Percentiles rank a stretch among this genome's conserved stretches.
phyloP scores from a whole-genome alignment of 768 basidiomycete species.

The Asterophora lycoperdoides region DNA sequence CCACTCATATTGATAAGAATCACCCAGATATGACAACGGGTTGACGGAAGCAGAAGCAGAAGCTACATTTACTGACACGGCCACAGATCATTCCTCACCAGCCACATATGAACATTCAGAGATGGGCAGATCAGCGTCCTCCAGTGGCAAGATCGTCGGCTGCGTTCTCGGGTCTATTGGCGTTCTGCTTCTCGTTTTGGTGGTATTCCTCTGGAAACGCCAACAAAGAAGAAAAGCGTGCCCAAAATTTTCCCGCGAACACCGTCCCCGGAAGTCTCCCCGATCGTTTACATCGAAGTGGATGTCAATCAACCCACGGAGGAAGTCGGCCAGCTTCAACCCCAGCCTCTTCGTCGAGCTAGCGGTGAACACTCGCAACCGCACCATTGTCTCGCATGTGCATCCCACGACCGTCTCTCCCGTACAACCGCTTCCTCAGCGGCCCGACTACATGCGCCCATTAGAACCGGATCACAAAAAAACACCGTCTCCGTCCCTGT shows the following conservation, averaged over 20 bases:
- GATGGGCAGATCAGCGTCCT: background rate
- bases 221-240: slow-evolving; percentile 14
- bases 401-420: slow-evolving; percentile 15
- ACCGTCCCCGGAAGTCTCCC: no score
- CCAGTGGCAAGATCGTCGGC: slow-evolving; percentile 24
- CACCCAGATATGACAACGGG: slow-evolving; percentile 14
- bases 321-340: slow-evolving; percentile 18
- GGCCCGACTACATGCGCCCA: slow-evolving; percentile 8
- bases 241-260: no score
- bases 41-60: no score
- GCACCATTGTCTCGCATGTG: background rate
- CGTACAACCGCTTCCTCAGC: slow-evolving; percentile 11
- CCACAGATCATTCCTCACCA: background rate
- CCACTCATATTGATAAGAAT: background rate
- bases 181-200: slow-evolving; percentile 19
- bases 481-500: slow-evolving; percentile 5
- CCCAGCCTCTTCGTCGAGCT: slow-evolving; percentile 24
- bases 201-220: slow-evolving; percentile 20
- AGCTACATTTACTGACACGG: background rate
- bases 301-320: slow-evolving; percentile 2
- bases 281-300: background rate
- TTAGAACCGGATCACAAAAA: slow-evolving; percentile 12
- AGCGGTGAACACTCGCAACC: slow-evolving; percentile 5
- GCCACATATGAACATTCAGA: background rate
- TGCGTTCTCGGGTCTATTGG: slow-evolving; percentile 25